Evolutionary conservation across 2,329 filamentous ascomycete genomes (phyloP).

Genomic region (Xylariaceae sp.): DNA sequence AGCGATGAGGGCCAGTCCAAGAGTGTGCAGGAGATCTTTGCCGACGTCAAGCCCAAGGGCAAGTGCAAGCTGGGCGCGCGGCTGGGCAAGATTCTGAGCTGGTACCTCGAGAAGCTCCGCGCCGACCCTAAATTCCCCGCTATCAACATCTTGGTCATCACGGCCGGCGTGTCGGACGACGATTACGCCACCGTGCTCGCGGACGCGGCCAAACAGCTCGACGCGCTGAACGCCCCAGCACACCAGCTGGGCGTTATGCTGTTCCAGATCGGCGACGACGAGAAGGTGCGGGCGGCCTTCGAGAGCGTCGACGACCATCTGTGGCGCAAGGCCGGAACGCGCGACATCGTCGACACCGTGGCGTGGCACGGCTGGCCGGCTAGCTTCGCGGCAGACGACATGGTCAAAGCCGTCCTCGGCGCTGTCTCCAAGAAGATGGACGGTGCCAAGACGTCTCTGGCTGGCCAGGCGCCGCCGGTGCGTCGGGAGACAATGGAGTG

Average conservation of each 20-base stretch:
- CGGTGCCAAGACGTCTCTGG: constrained; percentile 16
- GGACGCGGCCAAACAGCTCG: constrained; percentile 13
- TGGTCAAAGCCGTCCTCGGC: constrained; percentile 19
- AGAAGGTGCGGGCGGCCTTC: constrained; percentile 17
- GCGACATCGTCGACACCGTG: constrained; percentile 23
- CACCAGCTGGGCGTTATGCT: constrained; percentile 38
- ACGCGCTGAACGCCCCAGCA: constrained; percentile 12
- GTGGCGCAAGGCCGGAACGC: constrained; percentile 13
- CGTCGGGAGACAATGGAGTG: constrained; percentile 18
- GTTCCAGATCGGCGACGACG: constrained; percentile 22
- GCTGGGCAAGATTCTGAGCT: constrained; percentile 19
- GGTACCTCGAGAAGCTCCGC: constrained; percentile 25
- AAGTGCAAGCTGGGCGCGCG: constrained; percentile 25
- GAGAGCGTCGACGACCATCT: constrained; percentile 21
- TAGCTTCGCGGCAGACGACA: constrained; percentile 17
- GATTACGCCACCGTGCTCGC: constrained; percentile 16
- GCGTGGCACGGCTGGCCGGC: constrained; percentile 20
- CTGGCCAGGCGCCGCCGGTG: constrained; percentile 12
- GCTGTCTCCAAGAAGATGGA: constrained; percentile 22
- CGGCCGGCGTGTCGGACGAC: constrained; percentile 18
- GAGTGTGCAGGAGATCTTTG: constrained; percentile 21
- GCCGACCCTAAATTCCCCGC: constrained; percentile 21
- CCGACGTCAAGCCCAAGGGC: constrained; percentile 20
- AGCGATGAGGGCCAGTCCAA: constrained; percentile 13
- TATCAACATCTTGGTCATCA: constrained; percentile 26